phyloP scores from a whole-genome alignment of 306 rosid species.

The Lagenaria siceraria region DNA sequence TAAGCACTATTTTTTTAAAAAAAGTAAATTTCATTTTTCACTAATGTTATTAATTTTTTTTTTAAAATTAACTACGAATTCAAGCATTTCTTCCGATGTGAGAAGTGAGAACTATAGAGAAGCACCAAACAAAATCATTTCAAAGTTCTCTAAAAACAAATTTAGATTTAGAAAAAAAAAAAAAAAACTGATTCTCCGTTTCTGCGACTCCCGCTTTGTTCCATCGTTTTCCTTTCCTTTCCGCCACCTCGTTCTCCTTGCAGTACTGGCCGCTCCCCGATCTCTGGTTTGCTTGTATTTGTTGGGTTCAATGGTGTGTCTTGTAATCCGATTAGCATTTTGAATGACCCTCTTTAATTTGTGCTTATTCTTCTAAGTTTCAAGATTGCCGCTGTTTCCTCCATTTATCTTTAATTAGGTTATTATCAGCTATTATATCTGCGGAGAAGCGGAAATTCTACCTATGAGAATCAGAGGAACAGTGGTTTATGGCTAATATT shows the following conservation, averaged over 20 bases:
- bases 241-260: not conserved
- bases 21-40: too few species aligned
- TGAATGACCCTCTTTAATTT: not conserved
- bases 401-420: not conserved
- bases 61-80: too few species aligned
- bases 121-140: too few species aligned
- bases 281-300: not conserved
- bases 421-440: not conserved
- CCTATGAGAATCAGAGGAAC: not conserved
- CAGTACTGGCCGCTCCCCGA: not conserved
- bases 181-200: not conserved
- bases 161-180: too few species aligned
- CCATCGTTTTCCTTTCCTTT: not conserved
- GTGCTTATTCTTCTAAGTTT: too few species aligned
- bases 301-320: not conserved
- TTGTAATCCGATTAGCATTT: not conserved
- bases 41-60: too few species aligned
- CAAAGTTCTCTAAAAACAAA: too few species aligned
- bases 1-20: too few species aligned
- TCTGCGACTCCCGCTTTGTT: not conserved
- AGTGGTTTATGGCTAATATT: slow-evolving; percentile 17
- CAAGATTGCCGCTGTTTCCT: not conserved
- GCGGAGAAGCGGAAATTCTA: not conserved
- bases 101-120: too few species aligned
- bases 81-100: too few species aligned